Conservation (phyloP, 2,329 filamentous ascomycete genomes). For the Plenodomus lindquistii region DNA sequence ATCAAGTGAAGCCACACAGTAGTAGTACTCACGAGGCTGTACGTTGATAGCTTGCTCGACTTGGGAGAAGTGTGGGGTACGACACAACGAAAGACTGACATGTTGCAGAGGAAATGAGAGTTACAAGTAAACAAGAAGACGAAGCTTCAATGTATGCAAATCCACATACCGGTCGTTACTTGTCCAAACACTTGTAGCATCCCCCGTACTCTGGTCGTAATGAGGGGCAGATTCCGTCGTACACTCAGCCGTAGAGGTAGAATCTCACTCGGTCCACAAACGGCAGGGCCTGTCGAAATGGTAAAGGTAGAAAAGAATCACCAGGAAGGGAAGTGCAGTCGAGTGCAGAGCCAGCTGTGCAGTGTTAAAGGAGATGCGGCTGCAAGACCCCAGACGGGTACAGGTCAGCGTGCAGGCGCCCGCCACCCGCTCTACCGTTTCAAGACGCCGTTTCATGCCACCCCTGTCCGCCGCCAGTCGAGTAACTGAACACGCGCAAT, state of each 20-base stretch:
- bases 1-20: not conserved
- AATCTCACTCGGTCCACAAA: not conserved
- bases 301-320: too few species aligned
- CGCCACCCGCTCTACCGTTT: constrained; percentile 32
- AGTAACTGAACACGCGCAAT: constrained; percentile 9
- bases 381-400: constrained; percentile 3
- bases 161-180: constrained; percentile 4
- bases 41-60: not conserved
- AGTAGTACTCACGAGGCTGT: not conserved
- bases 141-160: not conserved
- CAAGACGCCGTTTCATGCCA: constrained; percentile 40
- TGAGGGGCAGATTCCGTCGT: not conserved
- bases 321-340: not conserved
- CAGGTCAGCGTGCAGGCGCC: constrained; percentile 43
- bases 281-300: not conserved
- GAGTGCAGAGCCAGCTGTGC: constrained; percentile 17
- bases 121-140: not conserved
- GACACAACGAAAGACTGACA: not conserved
- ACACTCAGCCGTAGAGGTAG: not conserved
- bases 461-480: constrained; percentile 39
- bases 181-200: not conserved
- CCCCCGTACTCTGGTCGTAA: not conserved
- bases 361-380: constrained; percentile 18
- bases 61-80: not conserved
- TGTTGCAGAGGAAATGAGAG: too few species aligned